Conservation (phyloP, 2,329 filamentous ascomycete genomes). For the Pleomassaria siparia region DNA sequence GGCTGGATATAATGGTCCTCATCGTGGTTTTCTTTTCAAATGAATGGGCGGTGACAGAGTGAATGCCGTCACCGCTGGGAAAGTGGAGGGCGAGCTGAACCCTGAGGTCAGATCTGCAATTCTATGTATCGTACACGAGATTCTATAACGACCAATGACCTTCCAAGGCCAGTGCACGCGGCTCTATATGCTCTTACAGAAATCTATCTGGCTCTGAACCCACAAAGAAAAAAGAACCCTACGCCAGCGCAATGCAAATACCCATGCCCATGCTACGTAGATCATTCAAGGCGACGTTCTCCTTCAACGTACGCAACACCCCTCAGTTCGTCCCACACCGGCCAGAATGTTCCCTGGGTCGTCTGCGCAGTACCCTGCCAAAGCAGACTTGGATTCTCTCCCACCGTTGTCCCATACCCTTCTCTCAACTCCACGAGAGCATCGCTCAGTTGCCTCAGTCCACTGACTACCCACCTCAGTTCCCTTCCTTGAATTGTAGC, state of each 20-base stretch:
- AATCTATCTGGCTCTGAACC: background rate
- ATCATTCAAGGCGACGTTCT: background rate
- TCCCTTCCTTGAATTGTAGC: slow-evolving; percentile 27
- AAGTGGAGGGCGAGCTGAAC: too few relatives aligned
- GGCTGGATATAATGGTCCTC: too few relatives aligned
- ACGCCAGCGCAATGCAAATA: background rate
- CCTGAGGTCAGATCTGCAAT: too few relatives aligned
- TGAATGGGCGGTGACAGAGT: too few relatives aligned
- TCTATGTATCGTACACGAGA: too few relatives aligned
- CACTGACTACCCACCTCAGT: slow-evolving; percentile 24
- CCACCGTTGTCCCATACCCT: slow-evolving; percentile 20
- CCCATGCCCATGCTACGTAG: background rate
- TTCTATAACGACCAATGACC: too few relatives aligned
- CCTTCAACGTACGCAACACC: background rate
- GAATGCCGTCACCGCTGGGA: too few relatives aligned
- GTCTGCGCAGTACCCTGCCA: slow-evolving; percentile 25
- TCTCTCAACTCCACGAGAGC: slow-evolving; percentile 24
- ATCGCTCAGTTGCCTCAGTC: slow-evolving; percentile 26
- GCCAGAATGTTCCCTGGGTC: slow-evolving; percentile 15
- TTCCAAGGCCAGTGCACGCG: too few relatives aligned
- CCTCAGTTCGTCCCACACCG: slow-evolving; percentile 16
- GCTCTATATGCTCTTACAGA: background rate
- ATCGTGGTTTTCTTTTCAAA: too few relatives aligned
- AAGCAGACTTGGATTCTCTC: slow-evolving; percentile 29
- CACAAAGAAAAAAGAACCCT: background rate